Base-by-base conservation (phyloP, 306 rosid species). In the Lathyrus oleraceus region DNA sequence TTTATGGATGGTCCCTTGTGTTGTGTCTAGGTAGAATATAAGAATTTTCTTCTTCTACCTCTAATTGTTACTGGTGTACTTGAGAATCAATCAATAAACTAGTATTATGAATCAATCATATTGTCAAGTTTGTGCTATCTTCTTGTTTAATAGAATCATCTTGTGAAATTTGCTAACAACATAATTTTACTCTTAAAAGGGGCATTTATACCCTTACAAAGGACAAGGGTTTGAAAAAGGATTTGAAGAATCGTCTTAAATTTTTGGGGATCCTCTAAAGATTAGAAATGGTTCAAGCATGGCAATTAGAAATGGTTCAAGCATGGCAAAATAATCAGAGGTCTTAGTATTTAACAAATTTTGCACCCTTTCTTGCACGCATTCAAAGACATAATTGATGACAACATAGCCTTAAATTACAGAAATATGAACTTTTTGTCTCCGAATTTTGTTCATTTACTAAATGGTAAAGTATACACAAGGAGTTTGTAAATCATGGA, bases 391-490 rank as follows among this genome's bases (percentile, higher is more conserved):
- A 5, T 0, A 4, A 4, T 0, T 4, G 1, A 1, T 30, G 0
- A 30, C 35, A 30, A 30, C 35, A 30, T 30, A 30, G 35, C 6
- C 35, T 63, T 60, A 45, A 53, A 56, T 56, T 72, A 48, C 65
- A 66, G 35, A 5, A 61, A 67, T 52, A 32, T 15, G 10, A 57
- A 48, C 68, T 47, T 52, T 17, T 43, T 5, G 39, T 67, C 53
- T 28, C 16, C 66, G 30, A 52, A 48, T 35, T 59, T 67, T 39
- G 48, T 51, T 73, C 47, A n/a, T 67, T 32, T 61, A 59, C 82
- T 60, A 11, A 30, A 49, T 72, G 44, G 49, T 70, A 58, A 65
- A 47, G 69, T 72, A 66, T 66, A 67, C 72, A 72, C 61, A 58
- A 8, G 17, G 82, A 60, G 25, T 20, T 60, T 60, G 44, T 10